Evolutionary conservation across 2,329 filamentous ascomycete species (phyloP), one percentile per base, ranked within the genome.

Genomic region (Epichloe festucae): DNA sequence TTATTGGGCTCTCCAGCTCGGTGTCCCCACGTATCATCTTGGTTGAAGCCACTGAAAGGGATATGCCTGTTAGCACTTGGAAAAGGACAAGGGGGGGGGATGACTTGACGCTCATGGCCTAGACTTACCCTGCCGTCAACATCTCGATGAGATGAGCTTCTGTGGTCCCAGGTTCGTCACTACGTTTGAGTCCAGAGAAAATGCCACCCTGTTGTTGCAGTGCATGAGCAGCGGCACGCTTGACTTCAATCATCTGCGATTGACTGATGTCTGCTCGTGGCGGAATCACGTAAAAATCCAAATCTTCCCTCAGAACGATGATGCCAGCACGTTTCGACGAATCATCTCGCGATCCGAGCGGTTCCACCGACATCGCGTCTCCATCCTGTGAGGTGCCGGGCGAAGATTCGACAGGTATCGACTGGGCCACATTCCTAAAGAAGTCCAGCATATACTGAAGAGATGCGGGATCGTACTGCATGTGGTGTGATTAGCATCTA

Each of bases 391-490:
- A 80, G 38, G 79, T 72, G 52, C 77, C 79, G 36, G 84, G 81
- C 49, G 87, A 87, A 34, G 79, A 73, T 56, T 87, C 82, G 42
- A 81, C 78, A 10, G 88, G 89, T 59, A 98, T 97, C n/a, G 90
- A 93, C 69, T 96, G 89, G 50, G 93, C 93, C 56, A 98, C 91
- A 58, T 84, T 84, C 57, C 93, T 86, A 75, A 98, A 98, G 71
- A 98, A 98, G 62, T 96, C 91, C 57, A 98, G 81, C 93, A 98
- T 98, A 73, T 97, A 98, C 70, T 97, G 89, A 51, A 98, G 80
- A 46, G 91, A 97, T 50, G 84, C 84, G 23, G 93, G 91, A 69
- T 98, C 93, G 72, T 97, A 98, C 93, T 98, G 72, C 60, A 40
- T 17, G 15, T 15, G 14, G 23, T 23, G 17, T 34, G 36, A 4